Conservation (phyloP, 352 stramenopile genomes). For the Phytophthora pisi region DNA sequence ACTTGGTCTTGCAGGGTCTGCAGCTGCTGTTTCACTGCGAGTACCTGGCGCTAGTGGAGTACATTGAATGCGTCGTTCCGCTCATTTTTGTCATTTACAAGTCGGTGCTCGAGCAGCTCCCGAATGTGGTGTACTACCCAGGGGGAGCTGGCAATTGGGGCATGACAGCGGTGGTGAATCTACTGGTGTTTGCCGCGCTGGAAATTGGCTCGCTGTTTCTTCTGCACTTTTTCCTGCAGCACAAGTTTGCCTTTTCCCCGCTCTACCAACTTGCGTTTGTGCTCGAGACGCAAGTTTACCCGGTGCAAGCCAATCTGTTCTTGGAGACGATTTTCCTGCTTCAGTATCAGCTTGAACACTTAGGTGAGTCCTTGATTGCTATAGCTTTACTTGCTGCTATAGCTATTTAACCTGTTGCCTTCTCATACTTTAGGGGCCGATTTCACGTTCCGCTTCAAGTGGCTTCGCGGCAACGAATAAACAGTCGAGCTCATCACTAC, state of each 20-base stretch:
- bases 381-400: neutral
- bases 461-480: conserved; percentile 10
- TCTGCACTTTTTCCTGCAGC: conserved; percentile 30
- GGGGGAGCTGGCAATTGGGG: conserved; percentile 11
- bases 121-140: conserved; percentile 42
- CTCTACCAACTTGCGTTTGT: conserved; percentile 45
- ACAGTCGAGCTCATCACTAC: too few relatives aligned
- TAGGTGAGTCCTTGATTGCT: conserved; percentile 8
- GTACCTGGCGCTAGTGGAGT: conserved; percentile 42
- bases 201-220: conserved; percentile 43
- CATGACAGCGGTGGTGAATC: conserved; percentile 16
- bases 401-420: neutral
- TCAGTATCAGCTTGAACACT: conserved; percentile 27
- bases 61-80: conserved; percentile 47
- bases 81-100: conserved; percentile 42
- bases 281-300: conserved; percentile 34
- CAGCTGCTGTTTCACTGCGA: conserved; percentile 46
- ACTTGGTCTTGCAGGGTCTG: conserved; percentile 27
- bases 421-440: conserved; percentile 18
- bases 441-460: conserved; percentile 36
- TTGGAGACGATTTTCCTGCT: conserved; percentile 20
- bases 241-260: conserved; percentile 35
- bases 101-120: conserved; percentile 40
- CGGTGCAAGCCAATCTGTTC: conserved; percentile 16
- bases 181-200: conserved; percentile 33